A percentile compares a stretch with the other conserved stretches of the same genome.
Conservation (phyloP, 164 flowering plant species). For the Buxus sempervirens region DNA sequence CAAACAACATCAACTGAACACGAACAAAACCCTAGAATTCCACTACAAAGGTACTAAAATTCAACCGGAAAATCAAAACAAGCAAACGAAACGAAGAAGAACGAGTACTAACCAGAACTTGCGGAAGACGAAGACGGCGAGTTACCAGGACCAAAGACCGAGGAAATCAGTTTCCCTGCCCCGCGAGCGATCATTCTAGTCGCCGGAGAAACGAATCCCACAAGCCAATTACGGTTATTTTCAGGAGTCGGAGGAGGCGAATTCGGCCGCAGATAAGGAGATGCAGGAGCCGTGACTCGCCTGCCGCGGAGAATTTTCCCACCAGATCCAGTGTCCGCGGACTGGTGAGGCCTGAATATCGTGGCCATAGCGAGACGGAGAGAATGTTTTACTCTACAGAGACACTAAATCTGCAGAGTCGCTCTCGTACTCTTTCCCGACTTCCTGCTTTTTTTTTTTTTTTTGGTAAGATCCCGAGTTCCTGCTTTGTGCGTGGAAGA, state of each 20-base stretch:
- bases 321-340: conserved; percentile 33
- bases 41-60: not conserved
- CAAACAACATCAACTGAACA: not conserved
- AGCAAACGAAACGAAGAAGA: not conserved
- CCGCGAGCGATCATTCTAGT: conserved; percentile 37
- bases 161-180: conserved; percentile 49
- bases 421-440: too few relatives aligned
- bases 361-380: conserved; percentile 9
- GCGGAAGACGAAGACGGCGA: not conserved
- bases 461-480: too few relatives aligned
- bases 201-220: conserved; percentile 33
- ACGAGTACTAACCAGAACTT: not conserved
- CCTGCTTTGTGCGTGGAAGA: too few relatives aligned
- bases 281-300: conserved; percentile 16
- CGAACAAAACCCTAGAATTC: not conserved
- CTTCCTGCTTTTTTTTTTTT: too few relatives aligned
- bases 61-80: not conserved
- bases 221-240: conserved; percentile 40
- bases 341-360: conserved; percentile 3
- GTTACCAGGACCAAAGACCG: conserved; percentile 6
- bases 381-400: not conserved
- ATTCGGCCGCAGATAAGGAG: conserved; percentile 49
- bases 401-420: too few relatives aligned
- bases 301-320: conserved; percentile 49
- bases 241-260: conserved; percentile 3